Base-by-base conservation (phyloP, 2,329 filamentous ascomycete genomes). In the Didymella glomerata region DNA sequence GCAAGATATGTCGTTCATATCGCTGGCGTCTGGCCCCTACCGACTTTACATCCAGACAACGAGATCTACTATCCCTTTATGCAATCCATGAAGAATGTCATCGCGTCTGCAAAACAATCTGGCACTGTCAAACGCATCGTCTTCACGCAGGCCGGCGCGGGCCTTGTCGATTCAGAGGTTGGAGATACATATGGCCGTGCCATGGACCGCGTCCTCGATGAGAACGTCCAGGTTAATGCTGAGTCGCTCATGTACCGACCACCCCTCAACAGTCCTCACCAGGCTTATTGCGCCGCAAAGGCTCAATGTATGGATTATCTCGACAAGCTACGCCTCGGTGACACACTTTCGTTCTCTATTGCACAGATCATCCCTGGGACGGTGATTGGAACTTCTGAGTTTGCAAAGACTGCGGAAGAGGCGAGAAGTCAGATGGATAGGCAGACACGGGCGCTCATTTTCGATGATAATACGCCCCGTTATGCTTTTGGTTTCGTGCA, bases 401-500 rank as follows among this genome's bases (percentile, higher is more conserved):
- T 76, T n/a, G 51, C 65, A 3, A 64, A 38, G 18, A 68, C 66
- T 2, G 51, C 67, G 2, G 46, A 59, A 0, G 48, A 68, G 48
- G 72, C 69, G 0, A 44, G 57, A 22, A 55, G 54, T 16, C 59
- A 67, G 2, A 68, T 76, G 61, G 74, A 76, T 47, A 70, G 74
- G 22, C 74, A 76, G 64, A 71, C 65, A 2, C 65, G 66, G 28
- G 72, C 73, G 1, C 54, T 76, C 4, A 55, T 76, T 1, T 76
- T 76, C 59, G 68, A 74, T 34, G 68, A 68, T 10, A 55, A 64
- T 8, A 66, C 67, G 11, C 70, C 74, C 3, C 64, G 69, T 9
- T 76, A 76, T 57, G 66, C 67, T 6, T 76, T 76, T 50, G 73
- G 73, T 3, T 76, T 76, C n/a, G 71, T 76, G 25, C 66, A 73